Evolutionary conservation across 805 yeast species (phyloP), one percentile per base, ranked within the genome.

Genomic region (Cyberlindnera euphorbiiphila): DNA sequence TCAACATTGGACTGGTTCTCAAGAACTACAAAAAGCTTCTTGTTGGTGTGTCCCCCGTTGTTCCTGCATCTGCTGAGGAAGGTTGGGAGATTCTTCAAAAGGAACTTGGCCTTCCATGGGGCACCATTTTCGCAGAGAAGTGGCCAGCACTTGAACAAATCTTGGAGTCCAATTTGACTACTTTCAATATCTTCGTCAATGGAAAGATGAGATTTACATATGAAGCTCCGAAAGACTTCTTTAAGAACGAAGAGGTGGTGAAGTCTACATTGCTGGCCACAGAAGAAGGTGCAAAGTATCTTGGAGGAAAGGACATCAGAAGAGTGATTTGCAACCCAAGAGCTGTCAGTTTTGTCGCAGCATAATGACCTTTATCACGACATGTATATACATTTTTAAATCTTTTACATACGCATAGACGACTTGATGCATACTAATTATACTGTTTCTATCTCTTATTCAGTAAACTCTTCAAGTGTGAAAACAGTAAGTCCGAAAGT

Each of bases 41-140:
- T 13, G 66, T 75, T n/a, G 57, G 76, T 6, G 71, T 85, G 61
- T 69, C 91, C 3, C 96, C 97, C 0, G 83, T 89, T 0, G 73
- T 84, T 0, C 98, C 98, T 1, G 72, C 81, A 6, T 70, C 78
- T 7, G 75, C 86, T 0, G 98, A 91, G 51, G 98, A 91, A 59
- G 70, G 85, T 17, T 80, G 91, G 78, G 86, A 81, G 42, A 46
- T 55, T 3, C 22, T 45, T 4, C 50, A 79, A 3, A 45, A 34
- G 19, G 47, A 27, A 5, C 8, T 45, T 31, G 20, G 56, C 50
- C 55, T 40, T 39, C 34, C 57, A 37, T 69, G 78, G 72, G 49
- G 53, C 3, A 70, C 87, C 0, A 68, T 86, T 9, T 72, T 80
- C 49, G 51, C 56, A 5, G 66, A 78, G 41, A 58, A 54, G n/a